Conservation (phyloP, 768 basidiomycete species). For the Phanerochaete sordida region DNA sequence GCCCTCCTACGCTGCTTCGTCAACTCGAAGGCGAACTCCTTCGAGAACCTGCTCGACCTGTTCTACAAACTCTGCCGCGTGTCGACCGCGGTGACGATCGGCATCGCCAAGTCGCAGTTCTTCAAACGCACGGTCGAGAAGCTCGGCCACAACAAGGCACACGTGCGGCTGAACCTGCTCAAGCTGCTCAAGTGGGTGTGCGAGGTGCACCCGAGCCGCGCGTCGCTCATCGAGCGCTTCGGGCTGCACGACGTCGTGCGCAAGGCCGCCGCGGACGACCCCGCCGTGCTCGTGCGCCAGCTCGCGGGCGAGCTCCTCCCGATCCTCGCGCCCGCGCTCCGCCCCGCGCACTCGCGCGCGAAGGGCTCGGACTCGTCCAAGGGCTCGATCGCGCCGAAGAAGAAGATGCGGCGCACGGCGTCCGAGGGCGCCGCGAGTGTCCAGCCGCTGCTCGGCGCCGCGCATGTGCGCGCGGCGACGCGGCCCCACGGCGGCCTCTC, state of each 20-base stretch:
- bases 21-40: constrained; percentile 81
- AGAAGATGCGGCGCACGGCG: constrained; percentile 56
- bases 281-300: constrained; percentile 87
- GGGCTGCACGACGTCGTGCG: constrained; percentile 80
- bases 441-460: background rate
- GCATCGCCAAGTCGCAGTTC: constrained; percentile 78
- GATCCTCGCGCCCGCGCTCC: constrained; percentile 66
- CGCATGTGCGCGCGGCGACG: constrained; percentile 6
- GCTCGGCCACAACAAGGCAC: constrained; percentile 69
- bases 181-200: constrained; percentile 82
- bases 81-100: constrained; percentile 69
- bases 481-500: background rate
- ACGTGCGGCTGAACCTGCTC: constrained; percentile 87
- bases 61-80: constrained; percentile 89
- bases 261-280: constrained; percentile 78
- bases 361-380: constrained; percentile 37
- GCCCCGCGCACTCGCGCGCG: constrained; percentile 40
- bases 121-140: constrained; percentile 86
- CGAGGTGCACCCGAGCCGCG: constrained; percentile 86
- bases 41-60: constrained; percentile 90
- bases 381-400: constrained; percentile 56
- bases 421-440: constrained; percentile 47
- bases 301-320: constrained; percentile 85
- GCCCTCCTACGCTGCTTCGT: constrained; percentile 77
- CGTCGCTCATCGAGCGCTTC: constrained; percentile 77